Conservation (phyloP, 2,329 filamentous ascomycete species). For the Aspergillus pseudoglaucus region DNA sequence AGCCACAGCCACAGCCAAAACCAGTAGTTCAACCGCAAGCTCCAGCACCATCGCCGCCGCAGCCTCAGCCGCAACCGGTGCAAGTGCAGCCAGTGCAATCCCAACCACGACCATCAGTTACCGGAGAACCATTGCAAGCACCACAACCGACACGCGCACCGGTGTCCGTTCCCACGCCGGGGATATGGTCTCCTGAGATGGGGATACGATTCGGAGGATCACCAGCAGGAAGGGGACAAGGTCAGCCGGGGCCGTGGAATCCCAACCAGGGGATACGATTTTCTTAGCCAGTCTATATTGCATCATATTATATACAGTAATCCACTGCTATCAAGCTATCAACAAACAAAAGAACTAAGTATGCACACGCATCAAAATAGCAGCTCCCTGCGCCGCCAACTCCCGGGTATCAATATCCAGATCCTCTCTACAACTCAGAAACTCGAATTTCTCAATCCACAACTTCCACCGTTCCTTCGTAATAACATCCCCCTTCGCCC, state of each 20-base stretch:
- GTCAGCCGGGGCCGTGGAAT: conserved; percentile 50
- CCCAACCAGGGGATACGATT: conserved; percentile 54
- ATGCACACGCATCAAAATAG: conserved; percentile 14
- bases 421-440: conserved; percentile 11
- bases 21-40: conserved; percentile 5
- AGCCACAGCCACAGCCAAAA: conserved; percentile 34
- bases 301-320: conserved; percentile 1
- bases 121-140: conserved; percentile 37
- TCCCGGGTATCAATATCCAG: conserved; percentile 12
- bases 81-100: conserved; percentile 31
- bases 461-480: conserved; percentile 9
- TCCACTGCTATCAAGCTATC: not conserved
- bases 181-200: conserved; percentile 73
- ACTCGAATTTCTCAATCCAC: conserved; percentile 13
- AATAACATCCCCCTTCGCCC: conserved; percentile 1
- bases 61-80: conserved; percentile 4
- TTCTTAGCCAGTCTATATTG: conserved; percentile 19
- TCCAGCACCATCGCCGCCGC: conserved; percentile 17
- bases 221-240: conserved; percentile 15
- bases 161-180: conserved; percentile 39
- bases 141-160: conserved; percentile 41
- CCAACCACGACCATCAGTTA: conserved; percentile 25
- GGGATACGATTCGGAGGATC: conserved; percentile 67
- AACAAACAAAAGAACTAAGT: not conserved
- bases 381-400: conserved; percentile 14